Evolutionary conservation across 371 early-diverging fungal species (phyloP), one percentile per base, ranked within the genome.

Genomic region (Paraphysoderma sedebokerense): DNA sequence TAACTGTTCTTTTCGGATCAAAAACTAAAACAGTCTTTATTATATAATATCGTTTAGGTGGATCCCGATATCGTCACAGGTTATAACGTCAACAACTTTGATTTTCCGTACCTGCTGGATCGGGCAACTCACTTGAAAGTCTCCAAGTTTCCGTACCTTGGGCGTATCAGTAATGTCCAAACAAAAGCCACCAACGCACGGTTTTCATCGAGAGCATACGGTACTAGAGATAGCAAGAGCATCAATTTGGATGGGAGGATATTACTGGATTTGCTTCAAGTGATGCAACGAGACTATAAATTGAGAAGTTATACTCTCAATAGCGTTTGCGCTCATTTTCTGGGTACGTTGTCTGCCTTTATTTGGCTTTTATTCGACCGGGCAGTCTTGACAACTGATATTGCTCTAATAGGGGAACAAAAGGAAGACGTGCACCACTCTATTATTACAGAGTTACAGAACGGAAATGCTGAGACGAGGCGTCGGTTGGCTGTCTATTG

Each of bases 341-440:
- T 99, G 39, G 87, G 85, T 68, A 60, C 19, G 55, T 48, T 23
- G 13, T 11, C 30, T 23, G 17, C 22, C 22, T 24, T 40, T 46
- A 19, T 29, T 19, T 35, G 27, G 1, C 36, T 26, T 28, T 31
- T 39, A 27, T n/a, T n/a, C n/a, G n/a, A n/a, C n/a, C n/a, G n/a
- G n/a, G n/a, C n/a, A n/a, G n/a, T n/a, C n/a, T n/a, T n/a, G n/a
- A n/a, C n/a, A 4, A 11, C 30, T 11, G 17, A 23, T 7, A 15
- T 8, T 2, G 19, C 15, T 12, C 32, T 20, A 48, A 2, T 53
- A 81, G 81, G 81, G 37, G 99, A 98, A 58, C 98, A 98, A 72
- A 99, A 99, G 62, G 99, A 99, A 66, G 99, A 99, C 61, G 98
- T 99, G 1, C 99, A 95, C 53, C 90, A 98, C 57, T 89, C 92